phyloP scores from a whole-genome alignment of 2,329 filamentous ascomycete species.

The Ophiocordyceps camponoti-rufipedis region DNA sequence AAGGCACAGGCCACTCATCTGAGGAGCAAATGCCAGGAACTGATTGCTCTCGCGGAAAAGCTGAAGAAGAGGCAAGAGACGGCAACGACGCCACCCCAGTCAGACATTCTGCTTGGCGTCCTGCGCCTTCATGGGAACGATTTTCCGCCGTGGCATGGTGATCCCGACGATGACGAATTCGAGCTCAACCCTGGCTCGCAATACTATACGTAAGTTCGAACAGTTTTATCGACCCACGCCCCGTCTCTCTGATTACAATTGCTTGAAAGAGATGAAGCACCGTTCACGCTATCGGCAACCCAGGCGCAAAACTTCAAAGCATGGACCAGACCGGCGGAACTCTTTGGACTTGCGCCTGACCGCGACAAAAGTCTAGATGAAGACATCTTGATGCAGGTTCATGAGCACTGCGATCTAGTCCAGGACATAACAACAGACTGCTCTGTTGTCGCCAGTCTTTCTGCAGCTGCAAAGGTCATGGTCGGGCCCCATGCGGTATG shows the following conservation, averaged over 20 bases:
- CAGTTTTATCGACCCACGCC: not conserved
- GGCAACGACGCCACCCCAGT: not conserved
- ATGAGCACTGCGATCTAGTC: conserved; percentile 57
- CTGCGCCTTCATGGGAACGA: conserved; percentile 67
- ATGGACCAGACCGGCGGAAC: conserved; percentile 63
- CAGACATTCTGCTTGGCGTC: conserved; percentile 44
- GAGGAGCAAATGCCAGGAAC: conserved; percentile 46
- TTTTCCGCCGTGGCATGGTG: conserved; percentile 69
- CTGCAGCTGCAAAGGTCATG: conserved; percentile 54
- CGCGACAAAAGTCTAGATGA: conserved; percentile 14
- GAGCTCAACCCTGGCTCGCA: conserved; percentile 24
- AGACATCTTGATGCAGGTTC: conserved; percentile 34
- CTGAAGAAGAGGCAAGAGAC: conserved; percentile 37
- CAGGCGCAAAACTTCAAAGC: conserved; percentile 63
- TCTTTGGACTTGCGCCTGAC: conserved; percentile 20
- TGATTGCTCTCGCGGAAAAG: conserved; percentile 54
- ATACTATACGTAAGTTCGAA: conserved; percentile 42
- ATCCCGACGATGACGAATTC: conserved; percentile 46
- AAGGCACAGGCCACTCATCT: conserved; percentile 48
- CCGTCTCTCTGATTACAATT: not conserved
- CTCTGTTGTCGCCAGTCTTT: conserved; percentile 89
- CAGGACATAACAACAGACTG: conserved; percentile 95
- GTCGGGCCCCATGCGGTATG: conserved; percentile 50
- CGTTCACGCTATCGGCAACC: conserved; percentile 53
- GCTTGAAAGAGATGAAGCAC: conserved; percentile 41